phyloP scores from a whole-genome alignment of 2,329 filamentous ascomycete genomes.

The Acrocalymma vagum region DNA sequence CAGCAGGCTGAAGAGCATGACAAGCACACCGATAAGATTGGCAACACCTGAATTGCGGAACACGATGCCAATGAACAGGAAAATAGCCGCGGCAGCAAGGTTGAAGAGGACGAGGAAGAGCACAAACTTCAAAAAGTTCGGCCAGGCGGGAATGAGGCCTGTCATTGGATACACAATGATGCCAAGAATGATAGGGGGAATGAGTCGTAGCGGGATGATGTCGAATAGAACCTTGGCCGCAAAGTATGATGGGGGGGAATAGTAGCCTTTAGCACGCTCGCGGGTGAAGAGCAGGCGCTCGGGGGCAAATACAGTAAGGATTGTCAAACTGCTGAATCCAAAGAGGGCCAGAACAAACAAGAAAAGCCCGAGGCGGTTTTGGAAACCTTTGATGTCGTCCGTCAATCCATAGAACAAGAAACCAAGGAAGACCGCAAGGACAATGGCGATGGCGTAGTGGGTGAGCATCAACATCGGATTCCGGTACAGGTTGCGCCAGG shows the following conservation, averaged over 20 bases:
- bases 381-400: conserved; percentile 96
- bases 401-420: conserved; percentile 97
- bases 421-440: conserved; percentile 91
- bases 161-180: conserved; percentile 98
- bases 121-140: conserved; percentile 90
- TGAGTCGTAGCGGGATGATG: conserved; percentile 90
- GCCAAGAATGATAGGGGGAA: conserved; percentile 94
- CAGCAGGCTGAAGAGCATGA: conserved; percentile 96
- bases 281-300: conserved; percentile 91
- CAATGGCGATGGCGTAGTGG: conserved; percentile 95
- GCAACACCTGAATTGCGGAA: conserved; percentile 92
- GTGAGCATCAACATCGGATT: conserved; percentile 99
- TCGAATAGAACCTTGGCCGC: conserved; percentile 97
- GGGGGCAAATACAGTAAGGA: conserved; percentile 89
- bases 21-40: conserved; percentile 90
- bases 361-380: conserved; percentile 95
- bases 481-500: conserved; percentile 96
- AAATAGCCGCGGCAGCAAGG: conserved; percentile 90
- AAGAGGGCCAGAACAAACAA: conserved; percentile 97
- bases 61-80: conserved; percentile 93
- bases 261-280: conserved; percentile 96
- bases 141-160: conserved; percentile 80
- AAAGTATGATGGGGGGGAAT: conserved; percentile 93
- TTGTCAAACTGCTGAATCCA: conserved; percentile 95
- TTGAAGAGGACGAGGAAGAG: conserved; percentile 95